Conservation (phyloP, 805 yeast genomes). For the Candida oleophila region DNA sequence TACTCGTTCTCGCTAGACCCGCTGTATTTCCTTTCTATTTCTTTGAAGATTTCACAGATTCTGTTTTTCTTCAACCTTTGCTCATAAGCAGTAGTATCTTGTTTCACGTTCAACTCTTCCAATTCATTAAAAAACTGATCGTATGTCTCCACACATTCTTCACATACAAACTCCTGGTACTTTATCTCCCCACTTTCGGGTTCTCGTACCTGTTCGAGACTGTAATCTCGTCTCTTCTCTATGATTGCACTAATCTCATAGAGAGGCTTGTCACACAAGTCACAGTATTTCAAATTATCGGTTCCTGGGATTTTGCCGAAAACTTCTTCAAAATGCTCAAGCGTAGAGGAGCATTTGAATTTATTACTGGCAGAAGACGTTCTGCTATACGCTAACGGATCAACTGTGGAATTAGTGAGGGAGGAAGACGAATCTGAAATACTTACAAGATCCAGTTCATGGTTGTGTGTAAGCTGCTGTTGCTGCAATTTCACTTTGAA, state of each 20-base stretch:
- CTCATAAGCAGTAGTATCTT: neutral
- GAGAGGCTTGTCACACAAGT: constrained; percentile 68
- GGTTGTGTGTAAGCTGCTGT: neutral
- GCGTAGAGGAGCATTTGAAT: neutral
- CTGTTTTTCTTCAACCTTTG: neutral
- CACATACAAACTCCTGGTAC: constrained; percentile 60
- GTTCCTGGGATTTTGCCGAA: constrained; percentile 40
- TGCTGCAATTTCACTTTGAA: constrained; percentile 26
- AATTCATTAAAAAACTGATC: constrained; percentile 50
- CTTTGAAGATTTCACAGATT: constrained; percentile 4
- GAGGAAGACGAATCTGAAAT: constrained; percentile 5
- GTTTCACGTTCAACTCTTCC: constrained; percentile 7
- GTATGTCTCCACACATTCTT: constrained; percentile 57
- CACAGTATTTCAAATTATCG: constrained; percentile 49
- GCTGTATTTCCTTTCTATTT: constrained; percentile 2
- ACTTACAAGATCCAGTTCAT: neutral
- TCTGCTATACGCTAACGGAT: constrained; percentile 3
- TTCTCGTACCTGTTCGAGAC: neutral
- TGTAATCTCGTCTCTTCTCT: constrained; percentile 16
- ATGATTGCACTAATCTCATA: constrained; percentile 55
- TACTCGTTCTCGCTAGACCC: neutral
- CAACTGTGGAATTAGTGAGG: neutral
- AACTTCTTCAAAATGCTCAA: constrained; percentile 33
- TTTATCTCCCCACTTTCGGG: constrained; percentile 7
- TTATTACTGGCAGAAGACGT: neutral